Conservation (phyloP, 192 early-diverging fungal species). For the Entomortierella chlamydospora region DNA sequence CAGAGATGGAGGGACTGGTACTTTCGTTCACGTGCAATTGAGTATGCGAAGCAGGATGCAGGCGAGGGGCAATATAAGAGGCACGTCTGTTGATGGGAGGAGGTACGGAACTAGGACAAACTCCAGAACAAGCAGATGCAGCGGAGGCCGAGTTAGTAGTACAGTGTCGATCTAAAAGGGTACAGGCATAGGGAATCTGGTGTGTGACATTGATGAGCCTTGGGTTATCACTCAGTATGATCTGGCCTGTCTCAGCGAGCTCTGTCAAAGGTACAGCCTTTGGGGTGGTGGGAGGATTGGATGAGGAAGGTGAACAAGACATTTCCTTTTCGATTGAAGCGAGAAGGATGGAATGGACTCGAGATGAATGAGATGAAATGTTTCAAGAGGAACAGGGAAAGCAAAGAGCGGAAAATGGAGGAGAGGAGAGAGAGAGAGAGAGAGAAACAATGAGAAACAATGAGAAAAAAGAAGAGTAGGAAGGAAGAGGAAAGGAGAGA, state of each 20-base stretch:
- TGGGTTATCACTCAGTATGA: conserved; percentile 37
- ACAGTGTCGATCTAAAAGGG: conserved; percentile 18
- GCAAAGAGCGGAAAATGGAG: neutral
- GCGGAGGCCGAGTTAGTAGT: neutral
- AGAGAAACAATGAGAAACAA: neutral
- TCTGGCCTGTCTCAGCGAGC: conserved; percentile 40
- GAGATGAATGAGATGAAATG: neutral
- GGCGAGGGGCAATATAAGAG: neutral
- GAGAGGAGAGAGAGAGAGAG: neutral
- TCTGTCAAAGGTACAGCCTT: conserved; percentile 36
- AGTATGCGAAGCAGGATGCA: neutral
- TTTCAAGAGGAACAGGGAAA: conserved; percentile 1
- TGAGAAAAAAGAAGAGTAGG: neutral
- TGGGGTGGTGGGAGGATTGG: neutral
- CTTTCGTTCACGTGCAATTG: neutral
- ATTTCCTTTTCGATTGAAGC: neutral
- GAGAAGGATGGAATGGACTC: neutral
- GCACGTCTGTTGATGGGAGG: conserved; percentile 5
- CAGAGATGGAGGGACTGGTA: neutral
- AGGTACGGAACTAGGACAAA: neutral
- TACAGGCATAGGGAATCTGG: conserved; percentile 59
- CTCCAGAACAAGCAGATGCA: conserved; percentile 1
- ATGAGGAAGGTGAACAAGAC: neutral
- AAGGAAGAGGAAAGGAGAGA: neutral
- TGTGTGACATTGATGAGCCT: conserved; percentile 68